Base-by-base conservation (phyloP, 352 stramenopile genomes). In the Globisporangium spinosum region DNA sequence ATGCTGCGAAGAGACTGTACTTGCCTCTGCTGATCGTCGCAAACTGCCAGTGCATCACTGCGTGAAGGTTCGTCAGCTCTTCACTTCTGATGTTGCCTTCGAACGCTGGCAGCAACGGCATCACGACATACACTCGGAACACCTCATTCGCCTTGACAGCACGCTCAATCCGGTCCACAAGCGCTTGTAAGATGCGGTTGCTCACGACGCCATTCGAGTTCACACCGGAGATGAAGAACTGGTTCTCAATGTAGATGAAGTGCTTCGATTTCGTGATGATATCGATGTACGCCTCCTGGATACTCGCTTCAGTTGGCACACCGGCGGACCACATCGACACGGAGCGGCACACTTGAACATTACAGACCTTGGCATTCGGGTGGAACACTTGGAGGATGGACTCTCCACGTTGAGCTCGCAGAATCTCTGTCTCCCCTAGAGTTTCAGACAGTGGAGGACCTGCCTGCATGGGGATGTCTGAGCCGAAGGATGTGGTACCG, bases 181-280 rank as follows among this genome's bases (percentile, higher is more conserved):
- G 79, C 2, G 89, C 86, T 67, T 96, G 83, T 38, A 94, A 65
- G 57, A 96, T 92, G 1, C 88, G 85, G 64, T 93, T 95, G 63
- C 80, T 81, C 62, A 94, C 80, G 29, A 94, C 86, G 22, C 72
- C 73, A 60, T 96, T 95, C 23, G 74, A 72, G 58, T 93, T 75
- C 65, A 93, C 78, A 57, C 90, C 90, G 25, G 83, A 96, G 67
- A 97, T 89, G 67, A 98, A 98, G 65, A 97, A 97, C 72, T 98
- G 89, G 70, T 97, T 97, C 71, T 98, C 93, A 57, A 98, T 96
- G 79, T 98, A 98, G 55, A 98, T 71, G 45, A 80, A 98, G 66
- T 94, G 87, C 35, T 92, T 80, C 2, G 89, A 76, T 55, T 89
- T 87, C 0, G 77, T 70, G 70, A 97, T 97, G 23, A 90, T 70